phyloP scores from a whole-genome alignment of 345 rosid genomes.

The Dimocarpus longan region DNA sequence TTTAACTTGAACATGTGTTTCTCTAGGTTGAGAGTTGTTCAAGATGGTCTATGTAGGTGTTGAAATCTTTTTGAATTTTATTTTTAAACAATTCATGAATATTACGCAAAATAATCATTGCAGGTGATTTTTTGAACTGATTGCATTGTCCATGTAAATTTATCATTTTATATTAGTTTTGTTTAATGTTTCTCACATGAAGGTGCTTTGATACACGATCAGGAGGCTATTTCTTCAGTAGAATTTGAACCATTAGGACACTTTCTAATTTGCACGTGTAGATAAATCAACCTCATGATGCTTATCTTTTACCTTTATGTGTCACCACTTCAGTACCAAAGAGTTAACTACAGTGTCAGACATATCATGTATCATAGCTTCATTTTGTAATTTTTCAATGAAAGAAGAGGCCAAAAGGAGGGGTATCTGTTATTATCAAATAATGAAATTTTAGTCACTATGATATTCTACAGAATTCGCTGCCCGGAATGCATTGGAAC shows the following conservation, averaged over 20 bases:
- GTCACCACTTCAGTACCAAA: neutral
- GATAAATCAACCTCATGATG: neutral
- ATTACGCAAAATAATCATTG: neutral
- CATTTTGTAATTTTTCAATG: neutral
- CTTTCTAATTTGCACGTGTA: neutral
- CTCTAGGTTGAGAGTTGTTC: neutral
- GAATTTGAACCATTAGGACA: neutral
- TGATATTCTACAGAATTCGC: slow-evolving; percentile 58
- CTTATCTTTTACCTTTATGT: neutral
- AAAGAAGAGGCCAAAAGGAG: neutral
- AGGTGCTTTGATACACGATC: neutral
- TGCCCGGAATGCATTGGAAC: slow-evolving; percentile 79
- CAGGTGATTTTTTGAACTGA: neutral
- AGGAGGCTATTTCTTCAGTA: neutral
- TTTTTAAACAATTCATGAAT: neutral
- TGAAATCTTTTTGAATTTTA: too few relatives aligned
- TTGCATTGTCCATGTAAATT: neutral
- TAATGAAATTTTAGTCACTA: neutral
- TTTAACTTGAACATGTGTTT: neutral
- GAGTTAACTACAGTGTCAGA: neutral
- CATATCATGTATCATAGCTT: neutral
- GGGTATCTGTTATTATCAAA: neutral
- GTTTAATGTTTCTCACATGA: neutral
- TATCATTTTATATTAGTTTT: neutral
- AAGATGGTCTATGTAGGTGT: neutral